These are phyloP conservation scores for Botryotinia calthae DNA, from an alignment of 2,329 filamentous ascomycete species.

Conservation along the genomic window DNA sequence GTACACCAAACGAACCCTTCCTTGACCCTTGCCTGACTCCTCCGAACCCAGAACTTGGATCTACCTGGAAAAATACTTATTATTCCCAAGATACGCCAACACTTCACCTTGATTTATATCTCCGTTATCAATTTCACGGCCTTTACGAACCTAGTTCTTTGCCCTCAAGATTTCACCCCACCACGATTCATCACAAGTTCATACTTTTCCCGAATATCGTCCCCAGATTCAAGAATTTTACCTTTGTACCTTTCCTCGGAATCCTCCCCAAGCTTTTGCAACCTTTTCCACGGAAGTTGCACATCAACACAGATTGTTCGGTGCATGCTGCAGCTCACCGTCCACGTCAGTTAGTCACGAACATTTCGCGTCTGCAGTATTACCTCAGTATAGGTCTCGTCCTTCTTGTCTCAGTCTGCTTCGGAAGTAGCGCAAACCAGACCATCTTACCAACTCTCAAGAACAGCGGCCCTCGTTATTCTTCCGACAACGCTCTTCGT, in stretches of 20 bases:
- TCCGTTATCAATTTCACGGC: conserved; percentile 13
- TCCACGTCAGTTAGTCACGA: conserved; percentile 34
- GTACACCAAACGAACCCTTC: conserved; percentile 11
- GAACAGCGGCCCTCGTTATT: conserved; percentile 10
- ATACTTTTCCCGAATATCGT: conserved; percentile 5
- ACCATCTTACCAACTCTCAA: conserved; percentile 12
- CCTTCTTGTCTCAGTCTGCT: conserved; percentile 29
- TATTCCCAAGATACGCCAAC: conserved; percentile 14
- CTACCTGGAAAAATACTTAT: conserved; percentile 4
- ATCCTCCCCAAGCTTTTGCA: conserved; percentile 12
- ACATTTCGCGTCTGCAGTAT: conserved; percentile 35
- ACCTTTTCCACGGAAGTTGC: conserved; percentile 27
- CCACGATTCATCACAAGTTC: not conserved
- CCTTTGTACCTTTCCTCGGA: conserved; percentile 15
- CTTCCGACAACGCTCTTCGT: conserved; percentile 16
- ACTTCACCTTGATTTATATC: conserved; percentile 15
- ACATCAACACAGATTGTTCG: conserved; percentile 25
- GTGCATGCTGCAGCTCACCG: conserved; percentile 31
- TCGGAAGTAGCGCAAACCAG: conserved; percentile 28
- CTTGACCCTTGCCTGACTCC: conserved; percentile 10
- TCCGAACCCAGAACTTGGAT: conserved; percentile 9
- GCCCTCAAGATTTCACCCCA: conserved; percentile 13
- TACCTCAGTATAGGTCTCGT: conserved; percentile 33
- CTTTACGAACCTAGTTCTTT: conserved; percentile 3
- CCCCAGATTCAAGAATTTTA: conserved; percentile 15